These are phyloP conservation scores for Medicago arabica DNA, from an alignment of 306 rosid species.

Conservation along the genomic window DNA sequence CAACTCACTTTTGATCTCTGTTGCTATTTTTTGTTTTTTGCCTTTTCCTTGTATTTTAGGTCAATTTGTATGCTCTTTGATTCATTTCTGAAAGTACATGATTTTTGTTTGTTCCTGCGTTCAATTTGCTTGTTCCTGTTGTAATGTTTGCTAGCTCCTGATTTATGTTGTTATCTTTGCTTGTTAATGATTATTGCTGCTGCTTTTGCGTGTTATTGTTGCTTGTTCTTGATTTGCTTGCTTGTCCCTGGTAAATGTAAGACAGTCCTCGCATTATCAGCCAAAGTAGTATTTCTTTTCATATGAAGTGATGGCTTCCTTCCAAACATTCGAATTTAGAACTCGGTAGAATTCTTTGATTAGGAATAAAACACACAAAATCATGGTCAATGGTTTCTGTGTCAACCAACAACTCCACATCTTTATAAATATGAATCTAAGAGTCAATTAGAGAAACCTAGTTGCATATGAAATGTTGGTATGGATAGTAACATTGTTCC, in stretches of 20 bases:
- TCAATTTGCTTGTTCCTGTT: background rate
- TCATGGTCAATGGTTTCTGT: background rate
- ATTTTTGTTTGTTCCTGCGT: background rate
- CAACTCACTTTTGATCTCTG: no score
- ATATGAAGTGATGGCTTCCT: background rate
- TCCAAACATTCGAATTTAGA: background rate
- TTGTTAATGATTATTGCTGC: background rate
- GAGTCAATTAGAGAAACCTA: background rate
- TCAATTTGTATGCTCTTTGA: background rate
- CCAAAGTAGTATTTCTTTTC: background rate
- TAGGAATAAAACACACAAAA: background rate
- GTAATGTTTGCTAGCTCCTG: background rate
- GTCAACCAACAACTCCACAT: background rate
- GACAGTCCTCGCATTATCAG: background rate
- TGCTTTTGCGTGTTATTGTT: background rate
- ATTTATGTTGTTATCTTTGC: background rate
- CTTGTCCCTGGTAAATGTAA: background rate
- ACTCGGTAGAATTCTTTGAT: background rate
- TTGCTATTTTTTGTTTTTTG: no score
- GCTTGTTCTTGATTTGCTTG: background rate
- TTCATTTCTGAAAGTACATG: background rate
- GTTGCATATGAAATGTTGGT: background rate
- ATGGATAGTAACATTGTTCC: background rate
- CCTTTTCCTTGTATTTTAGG: background rate
- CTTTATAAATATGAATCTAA: background rate